These are phyloP conservation scores for Trichoderma gracile DNA, from an alignment of 2,329 filamentous ascomycete genomes.

Conservation along the genomic window DNA sequence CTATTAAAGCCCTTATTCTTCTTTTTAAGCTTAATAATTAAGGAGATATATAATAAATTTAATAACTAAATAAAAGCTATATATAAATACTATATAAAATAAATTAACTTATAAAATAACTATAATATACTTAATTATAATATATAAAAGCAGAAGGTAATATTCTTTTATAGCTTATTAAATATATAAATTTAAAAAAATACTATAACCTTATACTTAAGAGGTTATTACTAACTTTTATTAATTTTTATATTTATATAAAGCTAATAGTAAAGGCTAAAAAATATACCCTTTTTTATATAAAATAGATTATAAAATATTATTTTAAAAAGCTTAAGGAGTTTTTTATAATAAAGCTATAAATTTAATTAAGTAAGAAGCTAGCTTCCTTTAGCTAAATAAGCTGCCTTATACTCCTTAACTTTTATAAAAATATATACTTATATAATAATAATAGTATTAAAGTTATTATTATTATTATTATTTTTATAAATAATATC, in stretches of 20 bases:
- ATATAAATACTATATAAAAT: not conserved
- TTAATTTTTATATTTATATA: not conserved
- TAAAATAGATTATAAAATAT: constrained; percentile 3
- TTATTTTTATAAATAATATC: too few species aligned
- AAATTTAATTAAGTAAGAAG: too few species aligned
- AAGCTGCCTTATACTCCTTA: too few species aligned
- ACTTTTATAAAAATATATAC: too few species aligned
- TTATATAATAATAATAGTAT: too few species aligned
- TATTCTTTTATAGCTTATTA: not conserved
- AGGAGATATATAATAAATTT: not conserved
- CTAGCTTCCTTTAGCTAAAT: too few species aligned
- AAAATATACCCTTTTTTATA: constrained; percentile 1
- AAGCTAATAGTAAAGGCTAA: constrained; percentile 1
- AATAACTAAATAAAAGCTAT: not conserved
- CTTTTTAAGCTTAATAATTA: not conserved
- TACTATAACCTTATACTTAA: constrained; percentile 2
- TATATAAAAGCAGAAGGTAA: not conserved
- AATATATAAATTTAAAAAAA: constrained; percentile 3
- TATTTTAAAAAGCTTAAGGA: not conserved
- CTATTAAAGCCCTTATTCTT: not conserved
- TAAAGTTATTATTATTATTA: too few species aligned
- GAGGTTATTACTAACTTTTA: not conserved
- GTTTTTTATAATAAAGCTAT: too few species aligned
- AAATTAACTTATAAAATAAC: not conserved
- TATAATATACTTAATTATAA: not conserved